These are phyloP conservation scores for Boletellus ananiceps DNA, from an alignment of 768 basidiomycete genomes.

Conservation along the genomic window DNA sequence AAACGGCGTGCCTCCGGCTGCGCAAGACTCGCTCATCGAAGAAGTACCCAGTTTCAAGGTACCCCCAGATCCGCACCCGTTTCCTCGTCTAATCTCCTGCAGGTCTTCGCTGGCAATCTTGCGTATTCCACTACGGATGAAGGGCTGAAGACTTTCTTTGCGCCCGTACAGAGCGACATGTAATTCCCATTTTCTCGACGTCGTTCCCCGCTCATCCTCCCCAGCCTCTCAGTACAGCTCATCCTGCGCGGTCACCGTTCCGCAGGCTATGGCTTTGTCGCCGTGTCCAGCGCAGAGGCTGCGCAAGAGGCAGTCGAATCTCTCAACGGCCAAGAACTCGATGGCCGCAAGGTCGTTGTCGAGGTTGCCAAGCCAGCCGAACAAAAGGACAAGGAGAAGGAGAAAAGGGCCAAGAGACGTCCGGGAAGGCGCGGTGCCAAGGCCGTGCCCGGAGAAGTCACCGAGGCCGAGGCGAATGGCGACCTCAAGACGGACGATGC, in stretches of 20 bases:
- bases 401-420: constrained; percentile 74
- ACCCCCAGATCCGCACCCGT: constrained; percentile 18
- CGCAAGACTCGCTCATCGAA: constrained; percentile 62
- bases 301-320: constrained; percentile 81
- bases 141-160: constrained; percentile 93
- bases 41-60: constrained; percentile 83
- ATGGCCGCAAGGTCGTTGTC: constrained; percentile 83
- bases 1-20: constrained; percentile 79
- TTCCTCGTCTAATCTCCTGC: constrained; percentile 9
- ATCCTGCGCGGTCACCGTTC: constrained; percentile 82
- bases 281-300: constrained; percentile 74
- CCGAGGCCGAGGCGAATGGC: constrained; percentile 85
- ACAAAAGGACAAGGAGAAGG: constrained; percentile 76
- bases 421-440: constrained; percentile 83
- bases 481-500: constrained; percentile 59
- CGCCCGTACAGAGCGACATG: constrained; percentile 83
- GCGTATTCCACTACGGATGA: constrained; percentile 91
- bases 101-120: constrained; percentile 97
- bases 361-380: constrained; percentile 91
- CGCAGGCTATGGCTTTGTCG: constrained; percentile 92
- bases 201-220: constrained; percentile 10
- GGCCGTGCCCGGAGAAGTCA: constrained; percentile 84
- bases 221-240: constrained; percentile 77
- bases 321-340: constrained; percentile 86
- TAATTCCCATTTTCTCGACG: constrained; percentile 40